Evolutionary conservation across 1,139 yeast species (phyloP), one percentile per base, ranked within the genome.

Genomic region (Candida albicans): DNA sequence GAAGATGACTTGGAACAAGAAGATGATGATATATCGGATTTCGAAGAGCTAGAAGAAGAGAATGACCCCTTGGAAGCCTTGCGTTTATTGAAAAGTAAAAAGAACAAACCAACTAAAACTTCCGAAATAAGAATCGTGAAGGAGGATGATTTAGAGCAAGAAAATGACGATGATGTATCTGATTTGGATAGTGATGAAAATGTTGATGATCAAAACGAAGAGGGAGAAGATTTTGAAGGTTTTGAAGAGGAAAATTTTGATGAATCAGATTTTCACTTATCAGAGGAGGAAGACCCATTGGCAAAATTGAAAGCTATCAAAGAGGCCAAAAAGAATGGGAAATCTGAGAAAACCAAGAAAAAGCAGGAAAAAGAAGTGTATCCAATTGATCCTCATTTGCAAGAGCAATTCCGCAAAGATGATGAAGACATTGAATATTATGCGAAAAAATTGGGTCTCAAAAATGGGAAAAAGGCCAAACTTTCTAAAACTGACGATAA

Each of bases 361-460:
- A 51, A 39, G 28, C 48, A 45, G 40, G 41, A 43, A 33, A 18
- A 45, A 24, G 48, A 40, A 34, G 24, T 39, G 26, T 45, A 31
- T 22, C 39, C 42, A 4, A 32, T 71, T 24, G 55, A 75, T 2
- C 67, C 73, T 1, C 68, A 67, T 10, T 79, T 78, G 24, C 64
- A 67, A 18, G 75, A 75, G 12, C 65, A 75, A 30, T 62, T 77
- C 55, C 70, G 70, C 40, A 73, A 77, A 50, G 96, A 88, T 55
- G 95, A 88, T 45, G 82, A 81, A 41, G 96, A 91, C 38, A 82
- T 89, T 65, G 82, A 77, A 24, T 89, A 83, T 58, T 91, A 89
- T 59, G 93, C 96, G 4, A 86, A 85, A 50, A 84, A 86, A 54
- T 71, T 91, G 14, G 96, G 96, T 1, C 61, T 86, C 52, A 87